Percentiles rank a stretch among this genome's conserved stretches.
Conservation (phyloP, 768 basidiomycete species). For the Solioccasus polychromus region DNA sequence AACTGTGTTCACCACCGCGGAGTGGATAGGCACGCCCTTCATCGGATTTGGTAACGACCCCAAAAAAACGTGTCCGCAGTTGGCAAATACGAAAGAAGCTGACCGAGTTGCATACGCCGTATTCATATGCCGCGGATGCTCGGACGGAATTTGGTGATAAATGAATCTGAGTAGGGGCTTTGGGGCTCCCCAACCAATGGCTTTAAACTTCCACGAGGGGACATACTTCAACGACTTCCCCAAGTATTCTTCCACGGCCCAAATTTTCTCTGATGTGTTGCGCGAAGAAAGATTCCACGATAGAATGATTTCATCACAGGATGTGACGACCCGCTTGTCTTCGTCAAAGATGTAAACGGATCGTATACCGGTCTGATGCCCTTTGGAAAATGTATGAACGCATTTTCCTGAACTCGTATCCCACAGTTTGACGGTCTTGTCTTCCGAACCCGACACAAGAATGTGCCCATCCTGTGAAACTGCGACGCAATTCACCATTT, state of each 20-base stretch:
- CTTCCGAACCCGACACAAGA: slow-evolving; percentile 23
- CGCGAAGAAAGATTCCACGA: slow-evolving; percentile 9
- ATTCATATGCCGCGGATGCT: background rate
- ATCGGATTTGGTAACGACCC: background rate
- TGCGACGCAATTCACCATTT: slow-evolving; percentile 12
- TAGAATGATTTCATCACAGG: slow-evolving; percentile 5
- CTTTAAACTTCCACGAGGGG: slow-evolving; percentile 7
- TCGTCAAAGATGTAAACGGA: slow-evolving; percentile 14
- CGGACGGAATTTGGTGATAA: background rate
- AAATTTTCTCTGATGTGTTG: slow-evolving; percentile 1
- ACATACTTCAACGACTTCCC: background rate
- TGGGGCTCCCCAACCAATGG: slow-evolving; percentile 6
- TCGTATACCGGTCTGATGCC: slow-evolving; percentile 11
- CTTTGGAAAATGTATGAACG: slow-evolving; percentile 11
- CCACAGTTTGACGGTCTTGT: slow-evolving; percentile 26
- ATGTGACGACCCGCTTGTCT: slow-evolving; percentile 6
- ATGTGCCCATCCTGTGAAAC: slow-evolving; percentile 18
- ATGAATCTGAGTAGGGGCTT: background rate
- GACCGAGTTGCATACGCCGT: slow-evolving; percentile 3
- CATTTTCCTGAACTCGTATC: slow-evolving; percentile 16
- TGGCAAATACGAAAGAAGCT: slow-evolving; percentile 6
- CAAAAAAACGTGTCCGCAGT: background rate
- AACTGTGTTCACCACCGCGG: background rate
- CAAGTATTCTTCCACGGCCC: background rate
- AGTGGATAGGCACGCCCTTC: background rate